These are phyloP conservation scores for Penicillium steckii DNA, from an alignment of 495 filamentous ascomycete species.

Conservation along the genomic window DNA sequence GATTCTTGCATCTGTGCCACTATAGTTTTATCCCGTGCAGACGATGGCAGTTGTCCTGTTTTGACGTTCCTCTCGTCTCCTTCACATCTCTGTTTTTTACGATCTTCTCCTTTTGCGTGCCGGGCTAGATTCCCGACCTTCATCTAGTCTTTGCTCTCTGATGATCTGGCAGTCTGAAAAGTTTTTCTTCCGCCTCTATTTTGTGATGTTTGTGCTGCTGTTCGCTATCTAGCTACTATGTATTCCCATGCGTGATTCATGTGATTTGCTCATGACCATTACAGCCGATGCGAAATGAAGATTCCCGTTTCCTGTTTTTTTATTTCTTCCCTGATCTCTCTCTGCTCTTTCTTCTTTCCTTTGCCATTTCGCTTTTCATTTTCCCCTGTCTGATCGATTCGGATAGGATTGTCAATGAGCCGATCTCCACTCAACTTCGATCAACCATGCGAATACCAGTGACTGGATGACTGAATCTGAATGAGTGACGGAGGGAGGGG, in stretches of 20 bases:
- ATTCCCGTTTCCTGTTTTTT: constrained; percentile 24
- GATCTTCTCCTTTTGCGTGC: constrained; percentile 24
- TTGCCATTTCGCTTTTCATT: constrained; percentile 5
- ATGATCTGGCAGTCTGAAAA: constrained; percentile 47
- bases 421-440: constrained; percentile 1
- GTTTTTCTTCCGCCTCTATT: constrained; percentile 28
- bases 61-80: constrained; percentile 15
- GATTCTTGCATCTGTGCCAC: constrained; percentile 14
- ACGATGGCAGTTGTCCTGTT: constrained; percentile 22
- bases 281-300: constrained; percentile 41
- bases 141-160: constrained; percentile 38
- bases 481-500: constrained; percentile 18
- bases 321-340: constrained; percentile 9
- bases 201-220: constrained; percentile 16
- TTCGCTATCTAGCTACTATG: constrained; percentile 39
- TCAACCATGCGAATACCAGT: constrained; percentile 14
- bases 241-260: constrained; percentile 39
- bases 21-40: constrained; percentile 9
- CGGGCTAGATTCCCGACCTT: constrained; percentile 34
- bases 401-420: constrained; percentile 13
- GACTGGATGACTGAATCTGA: too few species aligned
- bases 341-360: constrained; percentile 11
- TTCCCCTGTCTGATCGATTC: constrained; percentile 14
- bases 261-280: constrained; percentile 42
- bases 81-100: constrained; percentile 22